Evolutionary conservation across 345 rosid species (phyloP).

Genomic region (Hypericum perforatum): DNA sequence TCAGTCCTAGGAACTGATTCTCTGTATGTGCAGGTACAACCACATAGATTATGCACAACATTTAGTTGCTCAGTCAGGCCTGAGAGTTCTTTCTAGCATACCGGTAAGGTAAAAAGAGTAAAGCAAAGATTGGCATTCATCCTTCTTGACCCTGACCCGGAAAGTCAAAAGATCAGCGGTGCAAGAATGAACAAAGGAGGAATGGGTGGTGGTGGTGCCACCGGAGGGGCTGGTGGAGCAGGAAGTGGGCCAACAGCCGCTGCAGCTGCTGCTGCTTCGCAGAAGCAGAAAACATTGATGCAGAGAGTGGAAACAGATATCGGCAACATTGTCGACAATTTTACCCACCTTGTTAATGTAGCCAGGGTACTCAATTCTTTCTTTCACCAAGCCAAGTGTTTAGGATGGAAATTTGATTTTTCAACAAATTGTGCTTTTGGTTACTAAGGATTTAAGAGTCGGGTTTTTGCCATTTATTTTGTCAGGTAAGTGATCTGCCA

Average conservation of each 20-base stretch:
- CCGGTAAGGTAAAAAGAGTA: too few species aligned
- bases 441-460: slow-evolving; percentile 5
- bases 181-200: slow-evolving; percentile 57
- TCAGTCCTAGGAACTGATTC: too few species aligned
- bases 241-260: slow-evolving; percentile 72
- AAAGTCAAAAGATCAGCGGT: neutral
- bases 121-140: neutral
- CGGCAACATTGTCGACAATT: slow-evolving; percentile 67
- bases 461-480: slow-evolving; percentile 5
- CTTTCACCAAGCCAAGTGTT: neutral
- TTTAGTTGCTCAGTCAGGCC: too few species aligned
- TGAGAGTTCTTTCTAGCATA: too few species aligned
- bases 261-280: slow-evolving; percentile 67
- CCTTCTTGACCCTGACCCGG: neutral
- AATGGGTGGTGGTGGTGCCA: slow-evolving; percentile 13
- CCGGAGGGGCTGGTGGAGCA: slow-evolving; percentile 27
- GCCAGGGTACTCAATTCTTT: slow-evolving; percentile 35
- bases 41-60: too few species aligned
- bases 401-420: neutral
- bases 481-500: slow-evolving; percentile 62
- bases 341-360: slow-evolving; percentile 73
- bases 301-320: slow-evolving; percentile 81
- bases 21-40: too few species aligned
- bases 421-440: neutral
- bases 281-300: slow-evolving; percentile 82